These are phyloP conservation scores for Lactifluus subvellereus DNA, from an alignment of 768 basidiomycete genomes.

Conservation along the genomic window DNA sequence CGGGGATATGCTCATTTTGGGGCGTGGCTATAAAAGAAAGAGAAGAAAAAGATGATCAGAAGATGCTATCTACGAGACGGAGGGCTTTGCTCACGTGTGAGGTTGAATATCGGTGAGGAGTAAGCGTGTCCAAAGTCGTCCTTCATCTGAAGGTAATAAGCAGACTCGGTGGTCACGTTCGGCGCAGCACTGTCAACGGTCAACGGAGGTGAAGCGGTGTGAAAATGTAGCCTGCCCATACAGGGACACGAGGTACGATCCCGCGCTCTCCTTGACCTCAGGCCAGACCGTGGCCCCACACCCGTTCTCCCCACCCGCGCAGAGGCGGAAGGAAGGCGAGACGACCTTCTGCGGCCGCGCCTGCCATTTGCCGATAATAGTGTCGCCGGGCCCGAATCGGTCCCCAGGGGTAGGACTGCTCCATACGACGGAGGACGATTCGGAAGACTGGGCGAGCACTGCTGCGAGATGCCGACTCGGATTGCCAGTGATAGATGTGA, in stretches of 20 bases:
- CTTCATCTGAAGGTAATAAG: constrained; percentile 30
- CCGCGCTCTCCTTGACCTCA: constrained; percentile 26
- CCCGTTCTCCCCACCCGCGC: constrained; percentile 20
- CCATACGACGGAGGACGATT: constrained; percentile 26
- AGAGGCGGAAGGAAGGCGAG: constrained; percentile 35
- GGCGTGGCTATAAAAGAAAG: background rate
- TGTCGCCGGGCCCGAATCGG: constrained; percentile 30
- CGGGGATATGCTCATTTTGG: constrained; percentile 7
- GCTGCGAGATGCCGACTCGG: constrained; percentile 2
- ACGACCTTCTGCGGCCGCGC: constrained; percentile 24
- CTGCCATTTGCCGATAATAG: constrained; percentile 32
- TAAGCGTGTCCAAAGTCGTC: constrained; percentile 28
- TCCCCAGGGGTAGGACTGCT: constrained; percentile 29
- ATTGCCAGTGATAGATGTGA: background rate
- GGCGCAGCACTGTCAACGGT: constrained; percentile 25
- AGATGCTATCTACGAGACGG: background rate
- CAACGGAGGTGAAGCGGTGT: background rate
- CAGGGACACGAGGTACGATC: constrained; percentile 28
- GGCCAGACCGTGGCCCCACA: constrained; percentile 31
- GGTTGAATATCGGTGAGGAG: constrained; percentile 30
- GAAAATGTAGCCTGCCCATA: constrained; percentile 12
- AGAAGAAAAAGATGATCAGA: background rate
- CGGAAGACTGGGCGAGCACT: background rate
- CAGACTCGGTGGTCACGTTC: constrained; percentile 25
- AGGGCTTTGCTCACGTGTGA: constrained; percentile 27